Evolutionary conservation across 2,329 filamentous ascomycete genomes (phyloP).

Genomic region (Teratosphaeria zuluensis): DNA sequence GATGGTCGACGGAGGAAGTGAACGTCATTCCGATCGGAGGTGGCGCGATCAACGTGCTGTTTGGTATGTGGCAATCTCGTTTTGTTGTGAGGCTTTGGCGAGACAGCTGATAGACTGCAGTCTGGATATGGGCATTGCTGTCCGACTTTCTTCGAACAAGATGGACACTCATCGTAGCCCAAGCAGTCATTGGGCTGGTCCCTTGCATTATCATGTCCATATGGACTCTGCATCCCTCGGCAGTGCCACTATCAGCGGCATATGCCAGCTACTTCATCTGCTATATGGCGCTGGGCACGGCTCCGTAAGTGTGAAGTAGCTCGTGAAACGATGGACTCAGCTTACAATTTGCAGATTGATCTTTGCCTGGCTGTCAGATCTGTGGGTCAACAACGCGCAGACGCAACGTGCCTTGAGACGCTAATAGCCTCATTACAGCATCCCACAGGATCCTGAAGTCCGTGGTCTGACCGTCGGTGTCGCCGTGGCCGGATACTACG

Average conservation of each 20-base stretch:
- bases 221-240: conserved; percentile 40
- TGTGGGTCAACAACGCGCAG: conserved; percentile 9
- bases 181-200: conserved; percentile 37
- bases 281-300: conserved; percentile 40
- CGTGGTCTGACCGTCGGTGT: conserved; percentile 42
- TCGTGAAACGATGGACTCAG: too few relatives aligned
- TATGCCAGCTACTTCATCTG: conserved; percentile 46
- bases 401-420: too few relatives aligned
- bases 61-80: conserved; percentile 18
- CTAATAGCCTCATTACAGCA: conserved; percentile 6
- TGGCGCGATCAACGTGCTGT: conserved; percentile 40
- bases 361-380: conserved; percentile 44
- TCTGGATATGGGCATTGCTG: conserved; percentile 36
- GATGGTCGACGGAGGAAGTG: conserved; percentile 37
- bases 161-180: conserved; percentile 42
- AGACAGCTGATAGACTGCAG: conserved; percentile 29
- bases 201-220: conserved; percentile 30
- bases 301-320: conserved; percentile 22
- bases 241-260: conserved; percentile 36
- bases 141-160: conserved; percentile 42
- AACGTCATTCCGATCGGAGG: conserved; percentile 43
- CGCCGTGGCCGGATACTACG: conserved; percentile 41
- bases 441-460: conserved; percentile 41
- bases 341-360: conserved; percentile 26
- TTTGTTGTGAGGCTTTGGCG: too few relatives aligned